Percentiles rank a stretch among this genome's conserved stretches.
phyloP scores from a whole-genome alignment of 148 eudicot genomes.

The Chenopodium berlandieri region DNA sequence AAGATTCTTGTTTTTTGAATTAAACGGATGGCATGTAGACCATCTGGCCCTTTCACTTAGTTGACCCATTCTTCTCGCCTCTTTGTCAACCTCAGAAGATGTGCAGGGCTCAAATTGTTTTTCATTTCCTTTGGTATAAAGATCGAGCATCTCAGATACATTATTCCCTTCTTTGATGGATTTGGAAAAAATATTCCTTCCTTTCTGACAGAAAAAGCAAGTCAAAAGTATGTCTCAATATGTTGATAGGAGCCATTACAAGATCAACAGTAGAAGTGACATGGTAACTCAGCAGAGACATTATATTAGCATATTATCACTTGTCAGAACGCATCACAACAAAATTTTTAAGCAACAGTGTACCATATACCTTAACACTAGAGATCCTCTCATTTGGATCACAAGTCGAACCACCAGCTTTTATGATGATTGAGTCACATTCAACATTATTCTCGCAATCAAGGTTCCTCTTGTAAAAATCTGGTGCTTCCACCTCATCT shows the following conservation, averaged over 20 bases:
- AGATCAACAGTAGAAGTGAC: neutral
- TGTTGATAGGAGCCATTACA: neutral
- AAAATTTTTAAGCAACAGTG: neutral
- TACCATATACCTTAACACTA: conserved; percentile 56
- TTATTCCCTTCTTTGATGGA: conserved; percentile 4
- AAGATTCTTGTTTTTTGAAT: conserved; percentile 17
- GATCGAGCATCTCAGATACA: conserved; percentile 30
- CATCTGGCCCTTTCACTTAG: conserved; percentile 16
- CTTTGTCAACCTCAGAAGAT: conserved; percentile 10
- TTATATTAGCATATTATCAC: conserved; percentile 6
- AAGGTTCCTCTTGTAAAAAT: conserved; percentile 35
- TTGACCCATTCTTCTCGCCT: conserved; percentile 10
- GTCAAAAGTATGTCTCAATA: conserved; percentile 6
- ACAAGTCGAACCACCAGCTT: conserved; percentile 24
- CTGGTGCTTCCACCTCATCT: conserved; percentile 75
- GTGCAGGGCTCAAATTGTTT: conserved; percentile 22
- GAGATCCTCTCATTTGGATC: conserved; percentile 40
- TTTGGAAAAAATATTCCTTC: conserved; percentile 9
- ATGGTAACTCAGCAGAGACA: neutral
- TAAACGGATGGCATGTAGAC: conserved; percentile 8
- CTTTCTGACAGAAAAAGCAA: conserved; percentile 12
- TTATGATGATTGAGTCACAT: conserved; percentile 23
- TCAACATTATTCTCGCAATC: conserved; percentile 18
- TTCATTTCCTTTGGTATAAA: conserved; percentile 24
- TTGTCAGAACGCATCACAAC: conserved; percentile 1